Evolutionary conservation across 306 rosid species (phyloP).

Genomic region (Amphicarpaea edgeworthii): DNA sequence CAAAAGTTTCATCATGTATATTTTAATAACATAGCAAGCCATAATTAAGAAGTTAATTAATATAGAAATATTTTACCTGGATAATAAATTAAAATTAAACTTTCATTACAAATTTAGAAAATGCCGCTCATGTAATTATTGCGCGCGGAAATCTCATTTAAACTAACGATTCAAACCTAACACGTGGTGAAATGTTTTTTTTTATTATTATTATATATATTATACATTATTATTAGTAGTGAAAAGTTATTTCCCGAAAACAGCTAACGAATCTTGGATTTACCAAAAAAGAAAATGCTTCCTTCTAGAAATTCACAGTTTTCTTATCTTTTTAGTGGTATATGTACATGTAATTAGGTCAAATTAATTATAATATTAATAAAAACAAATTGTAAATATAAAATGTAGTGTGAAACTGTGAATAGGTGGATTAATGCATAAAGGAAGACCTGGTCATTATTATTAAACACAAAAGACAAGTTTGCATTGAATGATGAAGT

Average conservation of each 20-base stretch:
- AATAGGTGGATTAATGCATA: neutral
- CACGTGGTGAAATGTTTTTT: neutral
- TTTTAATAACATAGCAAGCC: neutral
- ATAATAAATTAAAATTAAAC: neutral
- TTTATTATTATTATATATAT: too few relatives aligned
- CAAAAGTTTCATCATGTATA: neutral
- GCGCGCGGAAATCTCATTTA: neutral
- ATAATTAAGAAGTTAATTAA: neutral
- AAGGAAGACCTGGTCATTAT: neutral
- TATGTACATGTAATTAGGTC: too few relatives aligned
- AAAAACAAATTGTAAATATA: neutral
- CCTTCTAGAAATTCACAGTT: neutral
- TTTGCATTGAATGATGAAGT: neutral
- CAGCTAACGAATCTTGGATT: too few relatives aligned
- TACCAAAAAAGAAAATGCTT: neutral
- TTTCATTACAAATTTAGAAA: neutral
- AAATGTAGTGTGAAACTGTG: neutral
- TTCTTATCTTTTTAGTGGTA: neutral
- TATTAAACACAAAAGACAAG: neutral
- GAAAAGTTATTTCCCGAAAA: too few relatives aligned
- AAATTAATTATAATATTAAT: neutral
- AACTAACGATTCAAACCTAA: neutral
- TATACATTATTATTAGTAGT: neutral
- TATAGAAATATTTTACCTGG: neutral
- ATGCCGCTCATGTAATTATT: neutral